These are phyloP conservation scores for Fusarium kyushuense DNA, from an alignment of 2,329 filamentous ascomycete genomes.

Conservation along the genomic window DNA sequence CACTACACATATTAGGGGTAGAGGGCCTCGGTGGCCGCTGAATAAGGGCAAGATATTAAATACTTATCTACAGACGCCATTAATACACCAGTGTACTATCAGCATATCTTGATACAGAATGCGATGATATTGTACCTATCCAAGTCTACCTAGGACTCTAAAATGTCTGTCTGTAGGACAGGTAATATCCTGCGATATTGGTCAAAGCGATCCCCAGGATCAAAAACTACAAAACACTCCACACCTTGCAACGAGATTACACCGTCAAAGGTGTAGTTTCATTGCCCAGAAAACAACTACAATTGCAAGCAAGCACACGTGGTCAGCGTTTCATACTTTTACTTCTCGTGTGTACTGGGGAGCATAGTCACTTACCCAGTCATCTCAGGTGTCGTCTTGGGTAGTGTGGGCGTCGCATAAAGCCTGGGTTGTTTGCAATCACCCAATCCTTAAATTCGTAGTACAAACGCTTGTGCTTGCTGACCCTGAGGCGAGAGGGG, in stretches of 20 bases:
- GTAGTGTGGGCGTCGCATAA: neutral
- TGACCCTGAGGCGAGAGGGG: neutral
- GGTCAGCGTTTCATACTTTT: neutral
- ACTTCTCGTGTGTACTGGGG: neutral
- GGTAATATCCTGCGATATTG: neutral
- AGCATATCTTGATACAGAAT: neutral
- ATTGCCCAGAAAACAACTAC: neutral
- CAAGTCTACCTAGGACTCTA: neutral
- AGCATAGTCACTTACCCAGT: neutral
- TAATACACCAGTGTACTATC: conserved; percentile 37
- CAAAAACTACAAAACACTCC: neutral
- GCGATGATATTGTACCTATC: neutral
- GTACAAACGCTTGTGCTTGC: neutral
- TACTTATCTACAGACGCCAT: conserved; percentile 22
- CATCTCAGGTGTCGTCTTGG: neutral
- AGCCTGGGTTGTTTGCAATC: neutral
- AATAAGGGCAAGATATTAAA: conserved; percentile 18
- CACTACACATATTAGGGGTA: conserved; percentile 27
- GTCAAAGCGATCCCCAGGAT: neutral
- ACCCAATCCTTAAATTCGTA: neutral
- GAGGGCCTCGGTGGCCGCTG: conserved; percentile 30
- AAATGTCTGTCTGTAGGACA: neutral
- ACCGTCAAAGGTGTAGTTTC: neutral
- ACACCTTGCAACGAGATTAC: neutral
- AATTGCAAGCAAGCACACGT: neutral